Percentiles rank a stretch among this genome's conserved stretches.
These are phyloP conservation scores for Syzygium syzygioides DNA, from an alignment of 441 rosid genomes.

Conservation along the genomic window DNA sequence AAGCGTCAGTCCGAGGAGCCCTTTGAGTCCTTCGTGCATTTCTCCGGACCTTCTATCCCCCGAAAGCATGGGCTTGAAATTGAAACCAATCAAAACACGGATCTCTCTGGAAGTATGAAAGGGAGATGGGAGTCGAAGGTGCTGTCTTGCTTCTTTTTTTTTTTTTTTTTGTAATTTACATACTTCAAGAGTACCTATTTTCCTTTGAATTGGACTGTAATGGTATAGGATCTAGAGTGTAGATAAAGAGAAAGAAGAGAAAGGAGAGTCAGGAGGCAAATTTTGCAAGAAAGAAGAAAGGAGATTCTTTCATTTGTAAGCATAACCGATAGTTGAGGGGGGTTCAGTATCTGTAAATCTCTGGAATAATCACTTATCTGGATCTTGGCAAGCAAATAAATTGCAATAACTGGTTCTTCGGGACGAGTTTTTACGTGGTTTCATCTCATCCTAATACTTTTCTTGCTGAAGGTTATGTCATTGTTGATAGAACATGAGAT, in stretches of 20 bases:
- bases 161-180: neutral
- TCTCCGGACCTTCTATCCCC: conserved; percentile 95
- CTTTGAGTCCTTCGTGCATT: conserved; percentile 75
- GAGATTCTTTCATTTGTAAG: conserved; percentile 37
- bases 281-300: conserved; percentile 27
- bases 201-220: neutral
- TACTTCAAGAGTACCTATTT: neutral
- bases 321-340: conserved; percentile 17
- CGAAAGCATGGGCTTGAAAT: conserved; percentile 95
- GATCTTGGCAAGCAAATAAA: conserved; percentile 16
- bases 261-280: conserved; percentile 8
- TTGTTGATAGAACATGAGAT: neutral
- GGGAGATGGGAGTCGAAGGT: neutral
- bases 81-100: conserved; percentile 88
- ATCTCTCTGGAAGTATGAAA: conserved; percentile 29
- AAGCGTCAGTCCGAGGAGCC: conserved; percentile 85
- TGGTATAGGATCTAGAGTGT: conserved; percentile 3
- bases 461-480: neutral
- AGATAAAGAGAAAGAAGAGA: conserved; percentile 8
- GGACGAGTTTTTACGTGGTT: neutral
- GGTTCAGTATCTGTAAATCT: conserved; percentile 24
- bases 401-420: neutral
- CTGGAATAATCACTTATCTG: conserved; percentile 21
- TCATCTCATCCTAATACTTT: neutral
- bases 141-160: neutral